Base-by-base conservation (phyloP, 768 basidiomycete genomes). In the Gymnopilus junonius region DNA sequence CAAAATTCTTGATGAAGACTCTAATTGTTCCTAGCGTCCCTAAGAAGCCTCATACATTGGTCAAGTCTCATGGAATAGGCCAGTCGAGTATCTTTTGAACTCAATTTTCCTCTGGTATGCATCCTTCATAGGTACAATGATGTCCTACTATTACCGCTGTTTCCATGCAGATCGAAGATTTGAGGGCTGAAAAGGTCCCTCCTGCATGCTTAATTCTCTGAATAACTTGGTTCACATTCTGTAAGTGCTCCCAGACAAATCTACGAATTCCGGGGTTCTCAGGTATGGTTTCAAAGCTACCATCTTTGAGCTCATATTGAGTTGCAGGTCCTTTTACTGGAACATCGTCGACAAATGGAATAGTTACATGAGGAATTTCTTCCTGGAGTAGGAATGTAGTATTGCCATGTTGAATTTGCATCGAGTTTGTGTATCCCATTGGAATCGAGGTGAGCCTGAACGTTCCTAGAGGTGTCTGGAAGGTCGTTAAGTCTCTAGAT, bases 141-240 rank as follows among this genome's bases (percentile, higher is more conserved):
- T 84, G 78, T 0, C 79, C 68, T 10, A 71, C 65, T 25, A 69
- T n/a, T n/a, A n/a, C n/a, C n/a, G n/a, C n/a, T n/a, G n/a, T n/a
- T n/a, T n/a, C n/a, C n/a, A n/a, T n/a, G n/a, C n/a, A n/a, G n/a
- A n/a, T n/a, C n/a, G n/a, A n/a, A n/a, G n/a, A n/a, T n/a, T n/a
- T n/a, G n/a, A n/a, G n/a, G n/a, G n/a, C n/a, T n/a, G n/a, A n/a
- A n/a, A n/a, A n/a, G n/a, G n/a, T n/a, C n/a, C n/a, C n/a, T n/a
- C n/a, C n/a, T n/a, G n/a, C n/a, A n/a, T n/a, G n/a, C n/a, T n/a
- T n/a, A n/a, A n/a, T n/a, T n/a, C n/a, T n/a, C n/a, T n/a, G n/a
- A n/a, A n/a, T n/a, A n/a, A n/a, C n/a, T n/a, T n/a, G n/a, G n/a
- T n/a, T n/a, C n/a, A n/a, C n/a, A n/a, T n/a, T n/a, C n/a, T n/a